Conservation (phyloP, 768 basidiomycete species). For the Piloderma croceum region DNA sequence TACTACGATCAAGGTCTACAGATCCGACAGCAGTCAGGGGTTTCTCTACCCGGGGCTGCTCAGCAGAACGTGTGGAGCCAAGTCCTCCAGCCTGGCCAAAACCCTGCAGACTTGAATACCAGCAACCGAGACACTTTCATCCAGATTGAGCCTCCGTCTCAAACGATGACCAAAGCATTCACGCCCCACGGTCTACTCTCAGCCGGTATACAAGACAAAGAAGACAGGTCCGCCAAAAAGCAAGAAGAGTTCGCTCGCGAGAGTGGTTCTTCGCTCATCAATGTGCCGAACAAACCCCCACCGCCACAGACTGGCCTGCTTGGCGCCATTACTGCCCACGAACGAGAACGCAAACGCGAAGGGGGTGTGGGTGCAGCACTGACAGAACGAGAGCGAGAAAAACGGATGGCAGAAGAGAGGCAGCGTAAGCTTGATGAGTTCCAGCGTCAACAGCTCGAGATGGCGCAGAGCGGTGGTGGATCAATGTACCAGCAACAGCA, state of each 20-base stretch:
- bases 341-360: conserved; percentile 89
- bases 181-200: conserved; percentile 92
- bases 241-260: conserved; percentile 94
- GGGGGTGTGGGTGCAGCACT: conserved; percentile 92
- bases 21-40: conserved; percentile 50
- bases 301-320: conserved; percentile 93
- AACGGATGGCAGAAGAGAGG: conserved; percentile 84
- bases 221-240: conserved; percentile 91
- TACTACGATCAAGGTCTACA: conserved; percentile 50
- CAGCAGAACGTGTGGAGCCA: conserved; percentile 85
- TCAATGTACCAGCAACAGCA: conserved; percentile 57
- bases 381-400: conserved; percentile 93
- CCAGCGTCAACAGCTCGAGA: conserved; percentile 84
- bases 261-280: conserved; percentile 85
- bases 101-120: conserved; percentile 38
- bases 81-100: conserved; percentile 67
- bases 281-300: conserved; percentile 92
- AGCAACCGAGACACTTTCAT: conserved; percentile 56
- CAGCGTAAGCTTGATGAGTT: conserved; percentile 90
- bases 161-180: conserved; percentile 88
- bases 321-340: conserved; percentile 93
- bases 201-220: conserved; percentile 91
- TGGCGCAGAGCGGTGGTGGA: conserved; percentile 75
- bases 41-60: conserved; percentile 46
- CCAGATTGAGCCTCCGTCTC: conserved; percentile 64